Evolutionary conservation across 495 filamentous ascomycete species (phyloP).

Genomic region (Sordaria brevicollis): DNA sequence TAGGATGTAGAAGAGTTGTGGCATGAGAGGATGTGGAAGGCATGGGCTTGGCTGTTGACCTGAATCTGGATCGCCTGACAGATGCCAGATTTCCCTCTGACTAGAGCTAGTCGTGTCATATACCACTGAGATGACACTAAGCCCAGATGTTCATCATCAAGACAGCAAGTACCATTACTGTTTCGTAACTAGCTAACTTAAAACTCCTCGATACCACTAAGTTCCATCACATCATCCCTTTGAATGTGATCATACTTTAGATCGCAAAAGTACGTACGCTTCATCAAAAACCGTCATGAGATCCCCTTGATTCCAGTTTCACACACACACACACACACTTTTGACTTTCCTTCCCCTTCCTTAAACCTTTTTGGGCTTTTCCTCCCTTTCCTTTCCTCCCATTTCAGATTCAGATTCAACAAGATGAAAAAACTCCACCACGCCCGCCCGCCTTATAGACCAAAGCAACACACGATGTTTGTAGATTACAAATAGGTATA

Average conservation of each 20-base stretch:
- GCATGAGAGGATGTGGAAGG: no score
- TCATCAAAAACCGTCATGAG: neutral
- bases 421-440: slow-evolving; percentile 3
- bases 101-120: no score
- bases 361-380: neutral
- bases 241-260: neutral
- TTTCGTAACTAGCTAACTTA: neutral
- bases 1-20: no score
- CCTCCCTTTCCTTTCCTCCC: neutral
- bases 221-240: neutral
- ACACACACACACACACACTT: no score
- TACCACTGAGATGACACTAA: no score
- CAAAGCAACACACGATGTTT: slow-evolving; percentile 13
- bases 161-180: neutral
- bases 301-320: neutral
- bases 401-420: slow-evolving; percentile 6
- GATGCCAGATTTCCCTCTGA: no score
- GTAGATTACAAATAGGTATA: neutral
- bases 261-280: neutral
- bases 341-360: neutral
- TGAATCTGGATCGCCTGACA: no score
- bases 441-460: slow-evolving; percentile 12
- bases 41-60: no score
- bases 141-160: neutral
- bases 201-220: neutral